These are phyloP conservation scores for Tuber umbilicatum DNA, from an alignment of 495 filamentous ascomycete species.

Conservation along the genomic window DNA sequence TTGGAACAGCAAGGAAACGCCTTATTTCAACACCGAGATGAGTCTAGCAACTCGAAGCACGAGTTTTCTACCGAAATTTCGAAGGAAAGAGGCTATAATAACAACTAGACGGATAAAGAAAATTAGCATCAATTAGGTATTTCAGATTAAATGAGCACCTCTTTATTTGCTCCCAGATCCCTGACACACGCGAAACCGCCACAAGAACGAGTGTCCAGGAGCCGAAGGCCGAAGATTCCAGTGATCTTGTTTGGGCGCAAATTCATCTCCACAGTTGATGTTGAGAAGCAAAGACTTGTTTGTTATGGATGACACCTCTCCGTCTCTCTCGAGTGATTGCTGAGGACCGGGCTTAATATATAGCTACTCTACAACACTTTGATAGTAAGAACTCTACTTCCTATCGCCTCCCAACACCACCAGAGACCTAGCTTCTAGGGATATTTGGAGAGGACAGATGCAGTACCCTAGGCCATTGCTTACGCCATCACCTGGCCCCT, in stretches of 20 bases:
- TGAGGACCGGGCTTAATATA: not conserved
- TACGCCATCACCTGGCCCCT: not conserved
- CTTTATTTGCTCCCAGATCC: not conserved
- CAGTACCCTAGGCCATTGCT: constrained; percentile 6
- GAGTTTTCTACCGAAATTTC: not conserved
- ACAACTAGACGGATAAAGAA: not conserved
- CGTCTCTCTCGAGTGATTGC: not conserved
- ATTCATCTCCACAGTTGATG: not conserved
- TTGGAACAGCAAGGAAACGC: too few relatives aligned
- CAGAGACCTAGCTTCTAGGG: too few relatives aligned
- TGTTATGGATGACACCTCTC: not conserved
- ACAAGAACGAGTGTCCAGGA: not conserved
- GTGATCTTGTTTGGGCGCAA: not conserved
- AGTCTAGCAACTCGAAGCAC: not conserved
- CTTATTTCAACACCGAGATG: too few relatives aligned
- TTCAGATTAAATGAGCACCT: not conserved
- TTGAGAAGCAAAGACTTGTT: not conserved
- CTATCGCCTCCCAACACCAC: too few relatives aligned
- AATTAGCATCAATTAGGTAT: not conserved
- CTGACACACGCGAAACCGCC: not conserved
- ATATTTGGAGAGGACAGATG: too few relatives aligned
- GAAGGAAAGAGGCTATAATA: not conserved
- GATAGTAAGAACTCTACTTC: too few relatives aligned
- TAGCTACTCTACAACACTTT: too few relatives aligned
- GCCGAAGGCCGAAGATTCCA: not conserved